Evolutionary conservation across 345 rosid species (phyloP).

Genomic region (Citrus inodora): DNA sequence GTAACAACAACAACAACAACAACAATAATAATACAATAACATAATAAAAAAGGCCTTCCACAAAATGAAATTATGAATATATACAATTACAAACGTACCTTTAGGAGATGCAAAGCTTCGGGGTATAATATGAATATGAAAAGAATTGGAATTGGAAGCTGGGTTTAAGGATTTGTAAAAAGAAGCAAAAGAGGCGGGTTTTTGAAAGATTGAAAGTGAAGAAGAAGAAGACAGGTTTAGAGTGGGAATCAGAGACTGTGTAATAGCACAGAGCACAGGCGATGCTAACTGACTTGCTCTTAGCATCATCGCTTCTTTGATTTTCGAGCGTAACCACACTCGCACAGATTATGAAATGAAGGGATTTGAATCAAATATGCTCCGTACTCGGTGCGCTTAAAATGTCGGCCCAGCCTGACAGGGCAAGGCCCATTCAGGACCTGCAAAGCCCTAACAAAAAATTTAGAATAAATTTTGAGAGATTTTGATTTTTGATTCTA

Average conservation of each 20-base stretch:
- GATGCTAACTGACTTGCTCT: slow-evolving; percentile 34
- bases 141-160: not conserved
- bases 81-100: slow-evolving; percentile 23
- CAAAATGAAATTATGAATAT: not conserved
- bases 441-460: no score
- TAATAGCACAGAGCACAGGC: slow-evolving; percentile 32
- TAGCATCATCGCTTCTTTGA: slow-evolving; percentile 26
- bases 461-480: no score
- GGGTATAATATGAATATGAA: not conserved
- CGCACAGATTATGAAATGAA: not conserved
- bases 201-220: slow-evolving; percentile 21
- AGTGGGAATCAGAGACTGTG: slow-evolving; percentile 35
- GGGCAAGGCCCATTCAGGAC: no score
- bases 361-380: not conserved
- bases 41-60: not conserved
- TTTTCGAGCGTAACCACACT: not conserved
- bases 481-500: no score
- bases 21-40: not conserved
- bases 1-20: not conserved
- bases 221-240: slow-evolving; percentile 27
- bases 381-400: not conserved
- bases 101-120: slow-evolving; percentile 12
- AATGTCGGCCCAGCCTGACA: no score
- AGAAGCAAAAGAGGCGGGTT: slow-evolving; percentile 36
- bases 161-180: slow-evolving; percentile 18